These are phyloP conservation scores for Coemansia brasiliensis DNA, from an alignment of 192 early-diverging fungal genomes.

Conservation along the genomic window DNA sequence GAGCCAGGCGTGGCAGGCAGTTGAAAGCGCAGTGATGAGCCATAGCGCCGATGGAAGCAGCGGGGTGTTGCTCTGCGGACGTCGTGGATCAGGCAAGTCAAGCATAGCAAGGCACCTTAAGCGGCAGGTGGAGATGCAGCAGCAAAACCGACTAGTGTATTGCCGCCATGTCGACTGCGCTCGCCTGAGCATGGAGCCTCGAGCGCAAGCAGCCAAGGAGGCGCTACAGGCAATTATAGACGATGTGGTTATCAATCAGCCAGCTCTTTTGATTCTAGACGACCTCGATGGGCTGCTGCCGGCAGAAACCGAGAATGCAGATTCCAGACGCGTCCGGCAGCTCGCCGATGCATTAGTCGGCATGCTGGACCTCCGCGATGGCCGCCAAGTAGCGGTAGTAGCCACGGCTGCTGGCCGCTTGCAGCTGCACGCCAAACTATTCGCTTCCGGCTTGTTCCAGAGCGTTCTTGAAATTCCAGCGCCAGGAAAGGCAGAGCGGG, in stretches of 20 bases:
- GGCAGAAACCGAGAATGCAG: constrained; percentile 38
- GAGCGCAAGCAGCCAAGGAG: constrained; percentile 10
- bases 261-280: constrained; percentile 48
- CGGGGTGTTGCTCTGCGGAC: constrained; percentile 68
- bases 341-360: constrained; percentile 21
- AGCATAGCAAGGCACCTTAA: constrained; percentile 59
- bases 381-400: constrained; percentile 23
- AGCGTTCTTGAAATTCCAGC: constrained; percentile 30
- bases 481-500: constrained; percentile 33
- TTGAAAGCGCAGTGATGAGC: constrained; percentile 27
- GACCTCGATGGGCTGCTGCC: constrained; percentile 47
- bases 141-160: constrained; percentile 25
- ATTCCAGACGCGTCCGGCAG: constrained; percentile 14
- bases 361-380: constrained; percentile 2
- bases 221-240: constrained; percentile 13
- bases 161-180: constrained; percentile 32
- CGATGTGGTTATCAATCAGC: constrained; percentile 15
- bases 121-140: background rate
- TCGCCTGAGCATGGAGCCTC: constrained; percentile 21
- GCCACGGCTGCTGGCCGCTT: constrained; percentile 34
- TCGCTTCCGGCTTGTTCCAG: constrained; percentile 19
- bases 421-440: constrained; percentile 31
- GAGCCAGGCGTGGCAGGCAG: constrained; percentile 25
- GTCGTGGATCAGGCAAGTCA: constrained; percentile 77
- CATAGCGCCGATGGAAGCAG: constrained; percentile 17